Evolutionary conservation across 2,329 filamentous ascomycete genomes (phyloP).

Genomic region (Cercospora sp.): DNA sequence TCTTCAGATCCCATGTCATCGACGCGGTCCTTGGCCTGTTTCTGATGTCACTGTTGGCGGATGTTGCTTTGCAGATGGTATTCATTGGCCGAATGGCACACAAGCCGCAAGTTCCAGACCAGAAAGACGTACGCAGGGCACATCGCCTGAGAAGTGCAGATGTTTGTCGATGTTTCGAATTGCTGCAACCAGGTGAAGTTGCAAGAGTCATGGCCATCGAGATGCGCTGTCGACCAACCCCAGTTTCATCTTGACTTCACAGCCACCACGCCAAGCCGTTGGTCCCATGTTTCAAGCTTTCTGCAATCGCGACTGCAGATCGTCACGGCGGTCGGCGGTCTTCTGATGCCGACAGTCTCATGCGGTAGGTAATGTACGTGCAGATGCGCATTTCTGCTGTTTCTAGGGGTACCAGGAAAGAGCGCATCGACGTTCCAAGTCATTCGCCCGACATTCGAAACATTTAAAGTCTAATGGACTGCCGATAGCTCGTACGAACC

Average conservation of each 20-base stretch:
- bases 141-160: not conserved
- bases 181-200: conserved; percentile 13
- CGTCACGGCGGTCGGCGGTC: not conserved
- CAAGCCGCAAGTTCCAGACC: not conserved
- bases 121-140: not conserved
- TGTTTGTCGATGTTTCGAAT: not conserved
- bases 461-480: not conserved
- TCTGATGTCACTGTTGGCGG: not conserved
- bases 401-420: not conserved
- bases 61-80: not conserved
- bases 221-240: conserved; percentile 6
- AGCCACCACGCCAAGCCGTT: not conserved
- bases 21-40: not conserved
- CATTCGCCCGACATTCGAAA: not conserved
- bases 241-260: not conserved
- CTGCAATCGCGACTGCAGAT: not conserved
- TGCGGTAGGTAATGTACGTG: not conserved
- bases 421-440: not conserved
- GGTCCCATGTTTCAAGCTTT: conserved; percentile 8
- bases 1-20: not conserved
- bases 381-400: not conserved
- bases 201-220: conserved; percentile 9
- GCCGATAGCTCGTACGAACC: not conserved
- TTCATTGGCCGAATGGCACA: not conserved
- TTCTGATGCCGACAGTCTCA: not conserved